Conservation (phyloP, 169 alveolate genomes). For the Cryptosporidium sp. region DNA sequence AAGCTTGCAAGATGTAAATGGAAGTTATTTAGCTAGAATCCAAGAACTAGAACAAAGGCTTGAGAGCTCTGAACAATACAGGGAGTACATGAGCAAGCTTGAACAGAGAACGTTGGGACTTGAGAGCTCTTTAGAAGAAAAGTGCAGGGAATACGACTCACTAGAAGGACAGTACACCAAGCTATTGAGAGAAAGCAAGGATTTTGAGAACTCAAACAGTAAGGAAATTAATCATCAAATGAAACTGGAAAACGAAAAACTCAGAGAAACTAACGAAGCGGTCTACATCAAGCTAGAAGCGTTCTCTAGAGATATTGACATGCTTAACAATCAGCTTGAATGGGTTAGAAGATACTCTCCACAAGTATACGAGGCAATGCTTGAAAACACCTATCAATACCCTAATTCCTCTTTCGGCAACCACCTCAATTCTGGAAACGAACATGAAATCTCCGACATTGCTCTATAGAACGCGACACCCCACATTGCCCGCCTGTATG, state of each 20-base stretch:
- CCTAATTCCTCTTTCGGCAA: neutral
- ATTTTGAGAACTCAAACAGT: neutral
- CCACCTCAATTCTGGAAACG: neutral
- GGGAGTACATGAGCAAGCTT: neutral
- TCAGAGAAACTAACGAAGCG: constrained; percentile 56
- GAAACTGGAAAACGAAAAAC: constrained; percentile 37
- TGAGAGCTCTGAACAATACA: neutral
- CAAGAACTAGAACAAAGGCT: neutral
- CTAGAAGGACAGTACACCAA: neutral
- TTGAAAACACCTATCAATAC: constrained; percentile 27
- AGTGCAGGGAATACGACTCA: neutral
- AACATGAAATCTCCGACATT: constrained; percentile 31
- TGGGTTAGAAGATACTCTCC: constrained; percentile 75
- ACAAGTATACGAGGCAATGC: constrained; percentile 60
- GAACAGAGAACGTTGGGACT: neutral
- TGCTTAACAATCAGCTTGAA: constrained; percentile 54
- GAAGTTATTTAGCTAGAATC: neutral
- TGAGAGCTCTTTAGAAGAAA: constrained; percentile 1
- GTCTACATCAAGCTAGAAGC: constrained; percentile 64
- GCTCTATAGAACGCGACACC: neutral
- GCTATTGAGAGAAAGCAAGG: neutral
- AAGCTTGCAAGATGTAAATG: neutral
- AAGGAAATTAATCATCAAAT: neutral
- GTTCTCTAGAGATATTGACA: constrained; percentile 54
- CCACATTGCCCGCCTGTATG: constrained; percentile 16